A percentile compares a stretch with the other conserved stretches of the same genome.
These are phyloP conservation scores for Arachis stenosperma DNA, from an alignment of 306 rosid genomes.

Conservation along the genomic window DNA sequence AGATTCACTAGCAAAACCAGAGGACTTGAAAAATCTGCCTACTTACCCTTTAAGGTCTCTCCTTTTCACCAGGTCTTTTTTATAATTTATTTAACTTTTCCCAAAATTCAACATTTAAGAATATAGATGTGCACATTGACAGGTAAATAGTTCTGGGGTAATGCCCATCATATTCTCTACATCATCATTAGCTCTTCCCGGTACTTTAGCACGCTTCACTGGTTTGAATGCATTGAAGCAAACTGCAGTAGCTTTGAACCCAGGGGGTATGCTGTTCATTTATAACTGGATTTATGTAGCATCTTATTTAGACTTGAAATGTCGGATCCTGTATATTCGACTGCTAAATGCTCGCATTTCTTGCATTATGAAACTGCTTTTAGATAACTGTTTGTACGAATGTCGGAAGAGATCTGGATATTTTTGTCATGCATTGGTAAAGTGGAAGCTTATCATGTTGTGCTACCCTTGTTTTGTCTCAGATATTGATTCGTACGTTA, in stretches of 20 bases:
- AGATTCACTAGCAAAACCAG: slow-evolving; percentile 75
- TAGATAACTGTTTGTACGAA: not conserved
- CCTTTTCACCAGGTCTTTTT: slow-evolving; percentile 28
- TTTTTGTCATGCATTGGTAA: slow-evolving; percentile 22
- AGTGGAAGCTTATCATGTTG: slow-evolving; percentile 16
- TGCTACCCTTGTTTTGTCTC: slow-evolving; percentile 17
- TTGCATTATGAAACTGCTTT: slow-evolving; percentile 24
- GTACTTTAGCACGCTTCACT: slow-evolving; percentile 93
- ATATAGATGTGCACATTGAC: slow-evolving; percentile 40
- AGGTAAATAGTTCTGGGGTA: slow-evolving; percentile 98
- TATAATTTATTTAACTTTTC: slow-evolving; percentile 3
- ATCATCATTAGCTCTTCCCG: slow-evolving; percentile 93
- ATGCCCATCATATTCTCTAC: slow-evolving; percentile 98
- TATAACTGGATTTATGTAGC: not conserved
- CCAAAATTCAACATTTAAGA: slow-evolving; percentile 28
- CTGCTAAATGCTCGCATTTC: slow-evolving; percentile 13
- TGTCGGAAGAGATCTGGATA: slow-evolving; percentile 5
- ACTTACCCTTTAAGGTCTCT: slow-evolving; percentile 88
- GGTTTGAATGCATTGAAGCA: slow-evolving; percentile 76
- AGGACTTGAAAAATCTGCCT: slow-evolving; percentile 89
- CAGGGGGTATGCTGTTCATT: slow-evolving; percentile 65
- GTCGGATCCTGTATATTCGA: slow-evolving; percentile 2
- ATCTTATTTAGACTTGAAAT: slow-evolving; percentile 7
- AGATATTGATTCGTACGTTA: slow-evolving; percentile 27
- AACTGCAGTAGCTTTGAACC: slow-evolving; percentile 85